A percentile compares a stretch with the other conserved stretches of the same genome.
phyloP scores from a whole-genome alignment of 2,329 filamentous ascomycete species.

The Orbilia blumenaviensis region DNA sequence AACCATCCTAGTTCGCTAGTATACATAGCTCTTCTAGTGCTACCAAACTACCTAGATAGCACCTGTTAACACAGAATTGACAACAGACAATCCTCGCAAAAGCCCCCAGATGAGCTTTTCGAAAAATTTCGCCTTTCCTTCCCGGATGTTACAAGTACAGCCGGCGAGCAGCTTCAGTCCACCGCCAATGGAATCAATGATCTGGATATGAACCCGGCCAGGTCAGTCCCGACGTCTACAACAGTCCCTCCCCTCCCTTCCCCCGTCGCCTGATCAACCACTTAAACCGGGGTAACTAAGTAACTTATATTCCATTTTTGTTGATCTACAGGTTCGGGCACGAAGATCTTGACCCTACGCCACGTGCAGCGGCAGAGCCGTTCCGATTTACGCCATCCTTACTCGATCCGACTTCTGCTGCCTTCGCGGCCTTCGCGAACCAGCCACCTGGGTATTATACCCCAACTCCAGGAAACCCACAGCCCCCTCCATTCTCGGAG shows the following conservation, averaged over 20 bases:
- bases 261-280: too few species aligned
- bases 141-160: slow-evolving; percentile 55
- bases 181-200: slow-evolving; percentile 44
- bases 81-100: slow-evolving; percentile 57
- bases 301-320: neutral
- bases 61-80: neutral
- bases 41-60: neutral
- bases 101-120: slow-evolving; percentile 58
- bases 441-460: slow-evolving; percentile 86
- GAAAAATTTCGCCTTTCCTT: slow-evolving; percentile 58
- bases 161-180: slow-evolving; percentile 32
- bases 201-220: slow-evolving; percentile 24
- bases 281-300: too few species aligned
- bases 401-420: slow-evolving; percentile 83
- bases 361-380: slow-evolving; percentile 78
- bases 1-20: neutral
- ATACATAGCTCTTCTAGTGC: neutral
- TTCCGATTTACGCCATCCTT: slow-evolving; percentile 90
- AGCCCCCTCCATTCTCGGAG: slow-evolving; percentile 64
- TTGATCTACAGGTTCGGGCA: slow-evolving; percentile 46
- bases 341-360: slow-evolving; percentile 80
- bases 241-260: neutral
- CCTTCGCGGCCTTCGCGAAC: slow-evolving; percentile 80
- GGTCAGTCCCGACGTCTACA: too few species aligned
- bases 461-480: slow-evolving; percentile 82